Conservation (phyloP, 208 protist genomes). For the Naegleria fowleri region DNA sequence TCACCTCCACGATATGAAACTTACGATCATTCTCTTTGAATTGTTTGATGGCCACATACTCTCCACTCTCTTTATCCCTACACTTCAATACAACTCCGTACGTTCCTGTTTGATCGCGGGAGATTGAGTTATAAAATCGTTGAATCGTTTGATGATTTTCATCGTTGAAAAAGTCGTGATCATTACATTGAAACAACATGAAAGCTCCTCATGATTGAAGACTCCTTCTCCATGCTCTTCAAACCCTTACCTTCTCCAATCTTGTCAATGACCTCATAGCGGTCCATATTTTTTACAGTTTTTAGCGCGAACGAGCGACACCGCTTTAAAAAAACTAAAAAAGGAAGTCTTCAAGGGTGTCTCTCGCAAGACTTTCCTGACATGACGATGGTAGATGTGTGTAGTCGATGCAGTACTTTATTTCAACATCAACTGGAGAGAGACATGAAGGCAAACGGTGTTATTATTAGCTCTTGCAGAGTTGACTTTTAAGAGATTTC, state of each 20-base stretch:
- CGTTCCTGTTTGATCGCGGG: conserved; percentile 56
- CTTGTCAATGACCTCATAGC: neutral
- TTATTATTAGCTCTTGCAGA: too few relatives aligned
- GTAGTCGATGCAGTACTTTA: too few relatives aligned
- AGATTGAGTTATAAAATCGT: too few relatives aligned
- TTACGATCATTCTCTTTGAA: conserved; percentile 76
- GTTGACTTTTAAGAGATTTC: too few relatives aligned
- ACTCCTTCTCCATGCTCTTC: neutral
- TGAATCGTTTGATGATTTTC: neutral
- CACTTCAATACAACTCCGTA: conserved; percentile 86
- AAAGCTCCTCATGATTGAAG: too few relatives aligned
- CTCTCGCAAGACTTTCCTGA: too few relatives aligned
- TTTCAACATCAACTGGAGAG: too few relatives aligned
- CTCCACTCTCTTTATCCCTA: conserved; percentile 60
- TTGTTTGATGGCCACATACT: conserved; percentile 83
- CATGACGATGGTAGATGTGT: too few relatives aligned
- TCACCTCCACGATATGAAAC: neutral
- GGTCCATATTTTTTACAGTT: conserved; percentile 10
- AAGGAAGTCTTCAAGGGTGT: neutral
- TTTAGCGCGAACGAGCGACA: neutral
- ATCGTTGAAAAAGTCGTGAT: neutral
- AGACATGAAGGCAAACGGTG: too few relatives aligned
- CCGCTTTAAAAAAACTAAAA: neutral
- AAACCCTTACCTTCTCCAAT: conserved; percentile 16
- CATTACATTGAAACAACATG: neutral